A percentile compares a stretch with the other conserved stretches of the same genome.
Evolutionary conservation across 768 basidiomycete species (phyloP).

Genomic region (Collybiopsis confluens): DNA sequence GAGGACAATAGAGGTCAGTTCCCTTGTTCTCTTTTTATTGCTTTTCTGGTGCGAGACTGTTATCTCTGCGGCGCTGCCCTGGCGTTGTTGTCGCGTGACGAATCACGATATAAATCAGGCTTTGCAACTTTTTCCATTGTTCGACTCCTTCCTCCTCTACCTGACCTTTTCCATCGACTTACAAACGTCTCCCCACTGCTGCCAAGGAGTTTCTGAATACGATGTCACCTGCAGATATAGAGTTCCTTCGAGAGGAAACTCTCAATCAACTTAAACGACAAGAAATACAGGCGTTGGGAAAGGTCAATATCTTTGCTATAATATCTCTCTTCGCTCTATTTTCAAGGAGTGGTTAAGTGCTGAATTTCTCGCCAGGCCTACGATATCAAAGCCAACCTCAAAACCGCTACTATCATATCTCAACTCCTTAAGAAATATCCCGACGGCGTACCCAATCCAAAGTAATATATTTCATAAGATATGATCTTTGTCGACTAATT

Average conservation of each 20-base stretch:
- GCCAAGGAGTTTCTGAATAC: neutral
- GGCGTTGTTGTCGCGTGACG: too few relatives aligned
- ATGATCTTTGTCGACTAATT: neutral
- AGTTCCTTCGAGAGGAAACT: neutral
- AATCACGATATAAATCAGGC: too few relatives aligned
- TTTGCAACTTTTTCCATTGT: too few relatives aligned
- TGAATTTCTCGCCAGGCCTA: neutral
- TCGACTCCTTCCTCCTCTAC: neutral
- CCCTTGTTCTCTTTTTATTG: too few relatives aligned
- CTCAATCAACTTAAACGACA: neutral
- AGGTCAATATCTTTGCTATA: neutral
- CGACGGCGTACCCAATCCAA: slow-evolving; percentile 3
- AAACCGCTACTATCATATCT: neutral
- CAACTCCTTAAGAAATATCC: slow-evolving; percentile 4
- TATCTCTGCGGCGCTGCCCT: too few relatives aligned
- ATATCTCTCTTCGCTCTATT: neutral
- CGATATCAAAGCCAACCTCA: slow-evolving; percentile 4
- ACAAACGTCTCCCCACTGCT: too few relatives aligned
- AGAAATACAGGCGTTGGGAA: slow-evolving; percentile 2
- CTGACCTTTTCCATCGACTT: neutral
- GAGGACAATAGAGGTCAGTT: too few relatives aligned
- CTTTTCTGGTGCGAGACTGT: too few relatives aligned
- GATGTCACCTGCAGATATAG: neutral
- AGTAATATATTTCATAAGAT: neutral
- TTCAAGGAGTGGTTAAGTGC: neutral